These are phyloP conservation scores for Hygrophila difformis DNA, from an alignment of 257 asterid genomes.

Conservation along the genomic window DNA sequence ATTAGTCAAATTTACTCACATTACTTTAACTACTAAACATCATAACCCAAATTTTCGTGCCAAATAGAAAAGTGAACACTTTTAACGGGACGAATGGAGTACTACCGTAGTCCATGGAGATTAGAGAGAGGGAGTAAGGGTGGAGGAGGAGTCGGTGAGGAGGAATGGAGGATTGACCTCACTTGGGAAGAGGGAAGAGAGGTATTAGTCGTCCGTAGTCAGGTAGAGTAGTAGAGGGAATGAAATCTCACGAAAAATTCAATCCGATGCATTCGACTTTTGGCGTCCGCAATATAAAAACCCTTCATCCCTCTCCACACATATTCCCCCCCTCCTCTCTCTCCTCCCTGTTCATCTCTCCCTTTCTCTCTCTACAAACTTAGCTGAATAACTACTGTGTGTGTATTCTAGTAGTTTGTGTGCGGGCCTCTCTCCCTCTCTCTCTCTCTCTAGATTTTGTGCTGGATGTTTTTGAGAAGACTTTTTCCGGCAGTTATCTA, in stretches of 20 bases:
- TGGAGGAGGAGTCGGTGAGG: background rate
- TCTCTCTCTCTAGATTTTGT: conserved; percentile 23
- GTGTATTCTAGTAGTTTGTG: too few species aligned
- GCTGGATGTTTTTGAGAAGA: conserved; percentile 21
- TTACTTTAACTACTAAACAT: too few species aligned
- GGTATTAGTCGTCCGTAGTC: too few species aligned
- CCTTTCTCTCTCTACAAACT: conserved; percentile 39
- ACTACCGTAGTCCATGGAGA: too few species aligned
- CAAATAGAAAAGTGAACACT: too few species aligned
- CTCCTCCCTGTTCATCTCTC: conserved; percentile 1
- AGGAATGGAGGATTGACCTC: conserved; percentile 28
- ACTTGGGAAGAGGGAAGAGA: conserved; percentile 8
- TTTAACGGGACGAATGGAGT: too few species aligned
- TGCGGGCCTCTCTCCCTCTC: too few species aligned
- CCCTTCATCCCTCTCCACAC: conserved; percentile 28
- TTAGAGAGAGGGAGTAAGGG: too few species aligned
- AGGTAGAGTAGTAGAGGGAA: too few species aligned
- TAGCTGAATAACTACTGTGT: conserved; percentile 20
- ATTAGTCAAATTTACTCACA: too few species aligned
- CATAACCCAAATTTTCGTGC: too few species aligned
- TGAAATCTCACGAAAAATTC: conserved; percentile 25
- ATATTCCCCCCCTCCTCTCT: conserved; percentile 25
- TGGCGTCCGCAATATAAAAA: conserved; percentile 62
- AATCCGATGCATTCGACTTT: conserved; percentile 44
- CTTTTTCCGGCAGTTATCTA: conserved; percentile 20